Base-by-base conservation (phyloP, 2,329 filamentous ascomycete genomes). In the Talaromyces funiculosus region DNA sequence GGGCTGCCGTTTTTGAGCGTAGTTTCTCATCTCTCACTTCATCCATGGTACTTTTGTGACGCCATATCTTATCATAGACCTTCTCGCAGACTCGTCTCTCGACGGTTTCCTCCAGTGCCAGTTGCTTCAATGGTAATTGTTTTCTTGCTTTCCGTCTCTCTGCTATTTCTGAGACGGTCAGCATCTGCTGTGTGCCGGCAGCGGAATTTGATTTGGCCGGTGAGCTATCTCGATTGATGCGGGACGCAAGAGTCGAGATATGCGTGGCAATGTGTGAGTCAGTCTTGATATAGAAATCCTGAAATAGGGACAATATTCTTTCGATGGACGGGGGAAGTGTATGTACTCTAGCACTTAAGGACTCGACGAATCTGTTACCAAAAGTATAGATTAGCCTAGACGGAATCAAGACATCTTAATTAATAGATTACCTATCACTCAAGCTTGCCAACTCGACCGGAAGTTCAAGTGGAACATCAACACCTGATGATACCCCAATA, bases 21-120 rank as follows among this genome's bases (percentile, higher is more conserved):
- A 99, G 80, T 72, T 96, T 97, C 69, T 96, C 92, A 71, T 99
- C 94, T 69, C 93, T 85, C 12, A 94, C 92, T 74, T 97, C 93
- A 71, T 99, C 94, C 68, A 97, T 87, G 0, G 93, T 96, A 71
- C 84, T 94, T 62, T 89, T 86, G 73, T 99, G 94, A 51, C 92
- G 86, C 83, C 93, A 99, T 71, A 99, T 90, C 65, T 89, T 87
- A 61, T 87, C 83, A 70, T 97, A 97, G 49, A 93, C 87, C 57
- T 87, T 86, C 71, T 96, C 91, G 70, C 90, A 95, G 10, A 92
- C 84, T 64, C 89, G 85, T 64, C 90, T 85, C 72, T 99, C 94
- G 0, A 97, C 90, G 3, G 92, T 91, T 74, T 99, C 94, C 74
- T 99, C 93, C 31, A 97, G 76, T 9, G 89, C 82, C 3, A 84